Evolutionary conservation across 371 early-diverging fungal genomes (phyloP).

Genomic region (Mortierella sp.): DNA sequence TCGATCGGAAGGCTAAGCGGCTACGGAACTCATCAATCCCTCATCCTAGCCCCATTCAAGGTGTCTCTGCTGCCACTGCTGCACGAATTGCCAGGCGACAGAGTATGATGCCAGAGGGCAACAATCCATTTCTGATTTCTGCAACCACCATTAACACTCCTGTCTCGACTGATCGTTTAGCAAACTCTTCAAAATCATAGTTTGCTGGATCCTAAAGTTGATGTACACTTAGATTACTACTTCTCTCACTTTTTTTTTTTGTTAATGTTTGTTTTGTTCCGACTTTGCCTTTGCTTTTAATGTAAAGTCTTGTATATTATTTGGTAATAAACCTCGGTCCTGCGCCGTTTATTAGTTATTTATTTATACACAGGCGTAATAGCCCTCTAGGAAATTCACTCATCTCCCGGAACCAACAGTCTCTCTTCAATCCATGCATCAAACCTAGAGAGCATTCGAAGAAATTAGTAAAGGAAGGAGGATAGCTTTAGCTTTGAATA

Average conservation of each 20-base stretch:
- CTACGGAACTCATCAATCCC: not conserved
- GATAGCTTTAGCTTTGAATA: not conserved
- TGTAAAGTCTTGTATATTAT: too few relatives aligned
- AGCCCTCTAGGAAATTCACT: not conserved
- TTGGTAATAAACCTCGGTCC: too few relatives aligned
- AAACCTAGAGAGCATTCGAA: not conserved
- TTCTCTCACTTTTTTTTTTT: too few relatives aligned
- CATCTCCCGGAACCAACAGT: slow-evolving; percentile 1
- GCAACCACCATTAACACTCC: not conserved
- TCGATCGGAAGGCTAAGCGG: slow-evolving; percentile 4
- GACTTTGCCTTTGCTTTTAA: too few relatives aligned
- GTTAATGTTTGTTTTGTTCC: too few relatives aligned
- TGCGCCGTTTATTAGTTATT: not conserved
- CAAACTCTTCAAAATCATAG: not conserved
- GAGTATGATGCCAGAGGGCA: slow-evolving; percentile 19
- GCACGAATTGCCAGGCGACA: slow-evolving; percentile 38
- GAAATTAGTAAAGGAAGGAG: not conserved
- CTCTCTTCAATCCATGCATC: slow-evolving; percentile 23
- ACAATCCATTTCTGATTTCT: not conserved
- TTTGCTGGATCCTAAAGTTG: too few relatives aligned
- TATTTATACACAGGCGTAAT: not conserved
- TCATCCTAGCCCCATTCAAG: slow-evolving; percentile 2
- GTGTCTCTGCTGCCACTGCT: slow-evolving; percentile 32
- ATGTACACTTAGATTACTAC: too few relatives aligned
- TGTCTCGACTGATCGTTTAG: not conserved